A percentile compares a stretch with the other conserved stretches of the same genome.
Evolutionary conservation across 2,329 filamentous ascomycete genomes (phyloP).

Genomic region (Sporothrix pallida): DNA sequence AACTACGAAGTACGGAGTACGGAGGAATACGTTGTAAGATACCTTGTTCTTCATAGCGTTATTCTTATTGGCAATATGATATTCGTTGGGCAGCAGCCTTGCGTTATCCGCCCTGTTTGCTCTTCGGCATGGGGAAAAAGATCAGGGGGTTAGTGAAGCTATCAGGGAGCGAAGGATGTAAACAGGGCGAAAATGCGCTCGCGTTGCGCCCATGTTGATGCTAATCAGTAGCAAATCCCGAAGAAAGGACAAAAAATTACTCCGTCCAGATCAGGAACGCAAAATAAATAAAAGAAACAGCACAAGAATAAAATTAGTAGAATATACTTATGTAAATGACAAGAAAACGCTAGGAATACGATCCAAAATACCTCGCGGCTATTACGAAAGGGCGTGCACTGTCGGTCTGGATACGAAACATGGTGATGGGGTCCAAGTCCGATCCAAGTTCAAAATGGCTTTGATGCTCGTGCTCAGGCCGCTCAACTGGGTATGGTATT

Average conservation of each 20-base stretch:
- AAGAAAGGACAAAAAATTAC: neutral
- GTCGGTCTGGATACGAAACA: neutral
- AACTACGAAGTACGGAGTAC: too few relatives aligned
- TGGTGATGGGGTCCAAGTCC: neutral
- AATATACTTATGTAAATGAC: neutral
- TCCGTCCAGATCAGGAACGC: too few relatives aligned
- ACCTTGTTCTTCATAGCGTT: too few relatives aligned
- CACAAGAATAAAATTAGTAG: neutral
- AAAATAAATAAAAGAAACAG: too few relatives aligned
- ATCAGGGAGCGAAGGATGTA: conserved; percentile 22
- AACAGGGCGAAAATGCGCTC: neutral
- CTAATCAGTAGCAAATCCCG: neutral
- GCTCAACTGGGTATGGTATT: too few relatives aligned
- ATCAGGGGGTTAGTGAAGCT: neutral
- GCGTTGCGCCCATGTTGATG: conserved; percentile 3
- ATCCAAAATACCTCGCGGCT: neutral
- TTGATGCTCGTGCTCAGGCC: too few relatives aligned
- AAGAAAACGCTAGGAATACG: neutral
- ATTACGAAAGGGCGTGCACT: neutral
- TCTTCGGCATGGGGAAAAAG: conserved; percentile 1
- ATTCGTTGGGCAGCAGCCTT: conserved; percentile 12
- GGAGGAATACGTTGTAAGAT: too few relatives aligned
- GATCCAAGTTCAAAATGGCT: too few relatives aligned
- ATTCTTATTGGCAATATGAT: neutral
- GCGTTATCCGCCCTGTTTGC: neutral